A percentile compares a stretch with the other conserved stretches of the same genome.
phyloP scores from a whole-genome alignment of 805 yeast species.

The Monosporozyma unispora region DNA sequence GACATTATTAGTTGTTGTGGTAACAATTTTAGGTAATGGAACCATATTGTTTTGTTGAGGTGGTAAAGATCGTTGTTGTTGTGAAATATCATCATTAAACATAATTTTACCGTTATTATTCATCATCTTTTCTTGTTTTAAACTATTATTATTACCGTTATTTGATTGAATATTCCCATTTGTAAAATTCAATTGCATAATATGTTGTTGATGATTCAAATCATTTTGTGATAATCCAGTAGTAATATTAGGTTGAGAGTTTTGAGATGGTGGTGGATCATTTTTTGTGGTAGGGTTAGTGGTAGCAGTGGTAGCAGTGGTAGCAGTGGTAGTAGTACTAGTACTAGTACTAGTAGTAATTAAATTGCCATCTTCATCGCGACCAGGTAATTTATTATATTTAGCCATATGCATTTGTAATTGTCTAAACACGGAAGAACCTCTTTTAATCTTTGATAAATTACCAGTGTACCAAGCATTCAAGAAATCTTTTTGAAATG shows the following conservation, averaged over 20 bases:
- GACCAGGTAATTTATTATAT: conserved; percentile 34
- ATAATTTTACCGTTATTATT: too few species aligned
- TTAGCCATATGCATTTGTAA: conserved; percentile 59
- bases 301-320: conserved; percentile 1
- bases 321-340: conserved; percentile 3
- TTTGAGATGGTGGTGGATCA: not conserved
- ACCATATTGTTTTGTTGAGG: too few species aligned
- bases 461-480: conserved; percentile 72
- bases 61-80: not conserved
- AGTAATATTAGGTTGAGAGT: not conserved
- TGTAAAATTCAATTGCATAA: not conserved
- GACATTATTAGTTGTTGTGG: not conserved
- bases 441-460: conserved; percentile 64
- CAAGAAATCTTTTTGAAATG: conserved; percentile 75
- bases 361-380: conserved; percentile 19
- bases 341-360: not conserved
- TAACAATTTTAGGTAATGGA: not conserved
- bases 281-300: not conserved
- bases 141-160: not conserved
- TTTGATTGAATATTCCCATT: not conserved
- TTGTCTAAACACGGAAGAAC: conserved; percentile 73
- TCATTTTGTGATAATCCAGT: not conserved
- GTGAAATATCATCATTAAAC: too few species aligned
- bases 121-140: not conserved
- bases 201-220: not conserved